Conservation (phyloP, 225 moss, liverwort and hornwort species). For the Asterella californica region DNA sequence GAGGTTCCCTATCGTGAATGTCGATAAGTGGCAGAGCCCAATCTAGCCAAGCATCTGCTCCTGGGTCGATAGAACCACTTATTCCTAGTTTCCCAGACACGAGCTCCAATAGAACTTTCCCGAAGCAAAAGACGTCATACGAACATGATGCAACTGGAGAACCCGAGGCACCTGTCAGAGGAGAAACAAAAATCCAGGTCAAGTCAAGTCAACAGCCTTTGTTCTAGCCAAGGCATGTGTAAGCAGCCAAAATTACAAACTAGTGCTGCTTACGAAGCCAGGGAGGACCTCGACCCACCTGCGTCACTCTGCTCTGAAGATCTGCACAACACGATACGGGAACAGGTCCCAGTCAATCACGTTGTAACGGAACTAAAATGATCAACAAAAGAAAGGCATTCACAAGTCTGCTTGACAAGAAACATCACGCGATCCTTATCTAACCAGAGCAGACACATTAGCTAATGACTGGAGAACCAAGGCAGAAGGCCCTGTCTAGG, state of each 20-base stretch:
- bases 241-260: not conserved
- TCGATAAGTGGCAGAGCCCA: constrained; percentile 94
- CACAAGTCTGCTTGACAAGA: not conserved
- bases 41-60: constrained; percentile 82
- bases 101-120: constrained; percentile 87
- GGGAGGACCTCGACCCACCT: constrained; percentile 44
- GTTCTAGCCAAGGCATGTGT: not conserved
- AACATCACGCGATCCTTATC: not conserved
- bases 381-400: not conserved
- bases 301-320: constrained; percentile 77
- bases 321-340: constrained; percentile 31
- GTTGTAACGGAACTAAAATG: not conserved
- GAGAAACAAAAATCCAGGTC: not conserved
- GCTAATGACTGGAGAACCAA: no score
- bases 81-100: constrained; percentile 95
- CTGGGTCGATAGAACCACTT: constrained; percentile 74
- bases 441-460: not conserved
- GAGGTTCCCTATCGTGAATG: constrained; percentile 77
- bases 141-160: constrained; percentile 61
- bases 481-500: no score
- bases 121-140: constrained; percentile 91
- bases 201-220: not conserved
- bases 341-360: not conserved
- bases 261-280: not conserved
- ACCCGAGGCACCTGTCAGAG: constrained; percentile 38